A percentile compares a stretch with the other conserved stretches of the same genome.
phyloP scores from a whole-genome alignment of 805 yeast species.

The Saccharomycopsis sp. region DNA sequence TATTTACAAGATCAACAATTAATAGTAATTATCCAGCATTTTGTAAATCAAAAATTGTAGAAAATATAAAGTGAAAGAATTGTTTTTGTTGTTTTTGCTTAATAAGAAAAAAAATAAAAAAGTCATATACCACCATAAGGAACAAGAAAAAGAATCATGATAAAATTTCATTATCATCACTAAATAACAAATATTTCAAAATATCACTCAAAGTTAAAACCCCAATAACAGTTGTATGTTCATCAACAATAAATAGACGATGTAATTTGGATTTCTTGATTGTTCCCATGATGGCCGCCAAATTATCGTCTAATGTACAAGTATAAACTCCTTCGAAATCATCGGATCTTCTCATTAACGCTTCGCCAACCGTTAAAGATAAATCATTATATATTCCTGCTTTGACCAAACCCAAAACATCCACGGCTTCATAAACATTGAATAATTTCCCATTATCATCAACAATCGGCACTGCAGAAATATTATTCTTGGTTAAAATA shows the following conservation, averaged over 20 bases:
- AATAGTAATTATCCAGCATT: neutral
- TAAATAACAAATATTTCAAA: conserved; percentile 67
- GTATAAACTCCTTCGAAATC: conserved; percentile 98
- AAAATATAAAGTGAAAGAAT: neutral
- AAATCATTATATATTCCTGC: conserved; percentile 91
- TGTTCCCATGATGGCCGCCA: conserved; percentile 86
- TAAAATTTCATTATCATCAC: conserved; percentile 26
- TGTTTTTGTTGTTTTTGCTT: too few relatives aligned
- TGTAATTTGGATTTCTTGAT: conserved; percentile 86
- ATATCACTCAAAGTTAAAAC: conserved; percentile 90
- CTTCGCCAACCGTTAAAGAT: conserved; percentile 90
- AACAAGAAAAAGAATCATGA: neutral
- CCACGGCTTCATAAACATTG: conserved; percentile 94
- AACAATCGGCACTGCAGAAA: conserved; percentile 87
- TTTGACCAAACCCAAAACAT: conserved; percentile 82
- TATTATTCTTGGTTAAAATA: conserved; percentile 64
- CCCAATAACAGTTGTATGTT: conserved; percentile 64
- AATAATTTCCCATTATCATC: conserved; percentile 61
- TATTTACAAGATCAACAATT: neutral
- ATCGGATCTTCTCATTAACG: conserved; percentile 83
- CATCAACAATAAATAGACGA: conserved; percentile 85
- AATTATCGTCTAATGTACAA: conserved; percentile 76
- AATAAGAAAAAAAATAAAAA: neutral
- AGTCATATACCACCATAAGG: neutral
- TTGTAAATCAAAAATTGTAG: neutral